Evolutionary conservation across 345 rosid species (phyloP).

Genomic region (Dipteronia dyeriana): DNA sequence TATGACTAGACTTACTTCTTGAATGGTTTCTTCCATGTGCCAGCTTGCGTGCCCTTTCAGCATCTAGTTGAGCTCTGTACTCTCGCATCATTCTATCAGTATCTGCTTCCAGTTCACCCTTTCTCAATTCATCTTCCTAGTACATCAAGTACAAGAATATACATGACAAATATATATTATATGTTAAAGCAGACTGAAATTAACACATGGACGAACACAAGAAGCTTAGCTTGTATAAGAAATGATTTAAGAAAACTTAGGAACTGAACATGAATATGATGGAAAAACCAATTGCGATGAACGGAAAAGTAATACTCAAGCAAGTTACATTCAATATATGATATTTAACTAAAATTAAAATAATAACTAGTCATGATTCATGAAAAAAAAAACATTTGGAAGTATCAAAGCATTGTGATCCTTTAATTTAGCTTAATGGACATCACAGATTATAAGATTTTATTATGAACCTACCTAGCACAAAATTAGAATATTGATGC

Average conservation of each 20-base stretch:
- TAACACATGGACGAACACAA: not conserved
- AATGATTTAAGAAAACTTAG: not conserved
- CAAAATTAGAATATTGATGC: not conserved
- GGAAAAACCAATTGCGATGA: not conserved
- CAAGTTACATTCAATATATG: not conserved
- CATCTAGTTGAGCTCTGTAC: constrained; percentile 97
- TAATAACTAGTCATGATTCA: not conserved
- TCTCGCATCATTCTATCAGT: constrained; percentile 95
- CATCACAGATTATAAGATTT: not conserved
- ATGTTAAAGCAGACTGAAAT: not conserved
- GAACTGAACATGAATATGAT: not conserved
- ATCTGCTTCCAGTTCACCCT: constrained; percentile 90
- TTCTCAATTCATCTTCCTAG: constrained; percentile 87
- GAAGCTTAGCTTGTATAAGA: not conserved
- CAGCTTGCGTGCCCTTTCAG: constrained; percentile 92
- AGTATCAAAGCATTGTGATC: not conserved
- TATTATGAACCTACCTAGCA: not conserved
- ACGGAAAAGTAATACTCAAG: not conserved
- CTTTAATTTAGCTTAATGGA: not conserved
- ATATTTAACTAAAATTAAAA: not conserved
- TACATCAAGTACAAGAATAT: constrained; percentile 23
- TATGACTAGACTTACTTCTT: constrained; percentile 51
- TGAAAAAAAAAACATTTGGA: not conserved
- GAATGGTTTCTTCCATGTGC: constrained; percentile 88
- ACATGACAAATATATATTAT: not conserved